Evolutionary conservation across 345 rosid species (phyloP).

Genomic region (Trapa bicornis): DNA sequence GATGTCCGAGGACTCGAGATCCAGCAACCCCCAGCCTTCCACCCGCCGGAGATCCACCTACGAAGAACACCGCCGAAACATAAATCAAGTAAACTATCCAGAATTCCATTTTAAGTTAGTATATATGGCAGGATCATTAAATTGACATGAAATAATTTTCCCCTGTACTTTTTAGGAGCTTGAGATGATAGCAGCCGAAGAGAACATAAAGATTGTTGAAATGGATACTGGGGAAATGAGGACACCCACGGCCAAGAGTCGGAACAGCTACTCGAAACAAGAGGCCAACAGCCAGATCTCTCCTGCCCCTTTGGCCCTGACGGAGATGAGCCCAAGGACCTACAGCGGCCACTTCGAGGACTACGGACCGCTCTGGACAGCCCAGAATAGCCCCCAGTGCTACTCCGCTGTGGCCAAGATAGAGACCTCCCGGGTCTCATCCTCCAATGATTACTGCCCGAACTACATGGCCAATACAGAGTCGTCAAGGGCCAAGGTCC

Average conservation of each 20-base stretch:
- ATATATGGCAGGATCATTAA: neutral
- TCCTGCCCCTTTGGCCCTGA: slow-evolving; percentile 51
- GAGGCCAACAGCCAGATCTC: slow-evolving; percentile 26
- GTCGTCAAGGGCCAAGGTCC: slow-evolving; percentile 60
- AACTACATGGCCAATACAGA: slow-evolving; percentile 85
- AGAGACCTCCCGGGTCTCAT: slow-evolving; percentile 36
- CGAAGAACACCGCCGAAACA: slow-evolving; percentile 12
- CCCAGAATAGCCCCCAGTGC: slow-evolving; percentile 60
- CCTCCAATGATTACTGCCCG: slow-evolving; percentile 39
- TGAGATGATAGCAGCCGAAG: slow-evolving; percentile 37
- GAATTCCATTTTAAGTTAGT: too few species aligned
- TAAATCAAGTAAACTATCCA: slow-evolving; percentile 27
- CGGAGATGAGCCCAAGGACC: slow-evolving; percentile 66
- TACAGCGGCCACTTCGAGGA: slow-evolving; percentile 73
- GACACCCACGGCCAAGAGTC: slow-evolving; percentile 20
- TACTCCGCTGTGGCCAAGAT: slow-evolving; percentile 47
- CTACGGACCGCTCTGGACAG: slow-evolving; percentile 34
- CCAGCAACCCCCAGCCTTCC: slow-evolving; percentile 35
- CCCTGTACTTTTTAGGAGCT: slow-evolving; percentile 25
- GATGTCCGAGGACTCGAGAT: slow-evolving; percentile 33
- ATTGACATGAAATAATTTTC: neutral
- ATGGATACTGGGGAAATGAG: slow-evolving; percentile 47
- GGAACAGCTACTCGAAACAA: slow-evolving; percentile 34
- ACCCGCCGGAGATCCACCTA: slow-evolving; percentile 38
- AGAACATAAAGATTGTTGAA: slow-evolving; percentile 73